phyloP scores from a whole-genome alignment of 1,284 basidiomycete genomes.

The Austropuccinia psidii region DNA sequence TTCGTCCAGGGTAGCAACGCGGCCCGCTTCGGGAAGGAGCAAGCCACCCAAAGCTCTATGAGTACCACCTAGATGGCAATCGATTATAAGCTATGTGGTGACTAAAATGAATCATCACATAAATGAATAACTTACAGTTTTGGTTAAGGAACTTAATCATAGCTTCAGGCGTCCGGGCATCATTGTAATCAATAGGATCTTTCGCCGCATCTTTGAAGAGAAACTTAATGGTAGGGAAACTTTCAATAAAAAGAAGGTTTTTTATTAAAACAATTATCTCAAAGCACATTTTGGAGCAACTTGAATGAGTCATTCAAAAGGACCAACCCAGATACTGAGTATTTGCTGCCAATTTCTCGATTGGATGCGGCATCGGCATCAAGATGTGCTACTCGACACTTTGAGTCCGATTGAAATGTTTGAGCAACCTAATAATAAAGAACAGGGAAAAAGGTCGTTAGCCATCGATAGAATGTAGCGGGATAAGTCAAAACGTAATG shows the following conservation, averaged over 20 bases:
- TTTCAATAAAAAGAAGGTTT: neutral
- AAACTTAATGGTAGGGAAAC: slow-evolving; percentile 33
- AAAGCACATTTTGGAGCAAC: neutral
- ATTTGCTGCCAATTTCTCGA: neutral
- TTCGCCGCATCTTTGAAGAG: slow-evolving; percentile 13
- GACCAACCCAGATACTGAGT: slow-evolving; percentile 14
- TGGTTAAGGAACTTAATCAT: slow-evolving; percentile 35
- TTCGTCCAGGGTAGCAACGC: slow-evolving; percentile 17
- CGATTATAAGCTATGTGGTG: neutral
- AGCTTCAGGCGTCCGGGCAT: neutral
- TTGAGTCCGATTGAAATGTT: slow-evolving; percentile 19
- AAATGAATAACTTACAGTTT: neutral
- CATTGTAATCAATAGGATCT: slow-evolving; percentile 7
- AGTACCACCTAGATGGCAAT: slow-evolving; percentile 11
- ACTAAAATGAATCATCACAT: neutral
- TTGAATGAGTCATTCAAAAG: neutral
- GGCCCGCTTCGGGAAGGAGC: slow-evolving; percentile 31
- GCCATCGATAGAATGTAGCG: neutral
- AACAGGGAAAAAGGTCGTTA: neutral
- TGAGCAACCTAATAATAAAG: neutral
- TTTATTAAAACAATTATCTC: neutral
- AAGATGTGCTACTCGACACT: slow-evolving; percentile 31
- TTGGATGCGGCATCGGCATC: slow-evolving; percentile 30
- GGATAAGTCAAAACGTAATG: neutral
- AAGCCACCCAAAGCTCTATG: slow-evolving; percentile 10